phyloP scores from a whole-genome alignment of 371 early-diverging fungal species.

The Mucor sp. region DNA sequence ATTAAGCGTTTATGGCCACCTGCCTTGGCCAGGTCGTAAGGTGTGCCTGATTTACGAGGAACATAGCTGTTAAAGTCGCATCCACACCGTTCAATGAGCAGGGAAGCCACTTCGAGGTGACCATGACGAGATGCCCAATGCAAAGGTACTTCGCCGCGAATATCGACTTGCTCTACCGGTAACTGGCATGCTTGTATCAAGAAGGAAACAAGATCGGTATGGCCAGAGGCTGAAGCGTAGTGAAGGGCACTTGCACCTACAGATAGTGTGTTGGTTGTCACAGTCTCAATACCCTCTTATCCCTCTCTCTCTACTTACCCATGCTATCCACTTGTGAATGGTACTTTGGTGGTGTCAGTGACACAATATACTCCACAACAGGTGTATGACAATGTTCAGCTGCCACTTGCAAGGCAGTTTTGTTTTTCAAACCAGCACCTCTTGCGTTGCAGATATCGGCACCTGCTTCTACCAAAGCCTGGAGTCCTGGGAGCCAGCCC shows the following conservation, averaged over 20 bases:
- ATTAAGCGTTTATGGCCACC: constrained; percentile 41
- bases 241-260: constrained; percentile 47
- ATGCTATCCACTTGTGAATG: constrained; percentile 30
- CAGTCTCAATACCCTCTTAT: neutral
- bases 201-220: constrained; percentile 41
- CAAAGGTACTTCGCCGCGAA: constrained; percentile 38
- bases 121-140: constrained; percentile 51
- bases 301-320: constrained; percentile 25
- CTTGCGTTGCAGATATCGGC: constrained; percentile 34
- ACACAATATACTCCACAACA: constrained; percentile 42
- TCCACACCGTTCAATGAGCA: constrained; percentile 44
- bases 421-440: constrained; percentile 34
- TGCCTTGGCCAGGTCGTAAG: constrained; percentile 44
- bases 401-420: constrained; percentile 45
- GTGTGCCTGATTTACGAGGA: constrained; percentile 42
- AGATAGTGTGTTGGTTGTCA: neutral
- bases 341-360: constrained; percentile 29
- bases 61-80: constrained; percentile 44
- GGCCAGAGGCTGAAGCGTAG: constrained; percentile 50
- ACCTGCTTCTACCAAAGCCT: constrained; percentile 41
- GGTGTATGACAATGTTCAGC: constrained; percentile 45
- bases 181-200: constrained; percentile 38
- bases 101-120: constrained; percentile 39
- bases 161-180: constrained; percentile 32
- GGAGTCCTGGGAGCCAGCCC: constrained; percentile 49